Percentiles rank a stretch among this genome's conserved stretches.
Evolutionary conservation across 75 land plant species (phyloP).

Genomic region (Cunninghamia lanceolata): DNA sequence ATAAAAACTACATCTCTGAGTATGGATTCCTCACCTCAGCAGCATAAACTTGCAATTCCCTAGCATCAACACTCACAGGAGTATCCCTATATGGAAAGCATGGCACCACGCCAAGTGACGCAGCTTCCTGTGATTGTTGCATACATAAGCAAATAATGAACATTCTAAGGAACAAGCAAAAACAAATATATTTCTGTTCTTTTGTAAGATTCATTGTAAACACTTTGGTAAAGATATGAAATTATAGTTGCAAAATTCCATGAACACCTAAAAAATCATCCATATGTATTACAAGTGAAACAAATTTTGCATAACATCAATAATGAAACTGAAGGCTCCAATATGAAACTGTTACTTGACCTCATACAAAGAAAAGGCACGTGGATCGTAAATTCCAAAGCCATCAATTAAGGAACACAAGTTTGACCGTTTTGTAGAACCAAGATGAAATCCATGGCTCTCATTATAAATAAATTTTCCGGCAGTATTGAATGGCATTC

Average conservation of each 20-base stretch:
- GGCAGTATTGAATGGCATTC: slow-evolving; percentile 48
- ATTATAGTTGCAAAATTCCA: neutral
- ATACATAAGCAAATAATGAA: neutral
- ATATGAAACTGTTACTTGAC: slow-evolving; percentile 20
- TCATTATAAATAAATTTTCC: slow-evolving; percentile 32
- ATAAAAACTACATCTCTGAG: neutral
- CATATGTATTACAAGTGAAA: neutral
- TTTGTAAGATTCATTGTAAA: neutral
- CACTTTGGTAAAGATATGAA: neutral
- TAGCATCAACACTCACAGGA: slow-evolving; percentile 57
- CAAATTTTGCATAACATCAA: neutral
- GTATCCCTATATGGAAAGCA: slow-evolving; percentile 45
- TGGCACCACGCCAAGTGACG: slow-evolving; percentile 61
- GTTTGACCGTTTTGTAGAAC: slow-evolving; percentile 29
- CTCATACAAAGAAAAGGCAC: slow-evolving; percentile 82
- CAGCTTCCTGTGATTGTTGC: slow-evolving; percentile 65
- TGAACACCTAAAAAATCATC: neutral
- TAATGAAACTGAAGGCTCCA: neutral
- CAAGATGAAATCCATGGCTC: slow-evolving; percentile 25
- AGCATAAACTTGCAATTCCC: slow-evolving; percentile 43
- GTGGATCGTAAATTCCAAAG: slow-evolving; percentile 86
- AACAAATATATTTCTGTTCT: neutral
- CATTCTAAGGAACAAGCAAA: neutral
- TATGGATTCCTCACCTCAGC: slow-evolving; percentile 51
- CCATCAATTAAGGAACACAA: slow-evolving; percentile 54